Evolutionary conservation across 163 green algal genomes (phyloP).

Genomic region (Scenedesmus sp.): DNA sequence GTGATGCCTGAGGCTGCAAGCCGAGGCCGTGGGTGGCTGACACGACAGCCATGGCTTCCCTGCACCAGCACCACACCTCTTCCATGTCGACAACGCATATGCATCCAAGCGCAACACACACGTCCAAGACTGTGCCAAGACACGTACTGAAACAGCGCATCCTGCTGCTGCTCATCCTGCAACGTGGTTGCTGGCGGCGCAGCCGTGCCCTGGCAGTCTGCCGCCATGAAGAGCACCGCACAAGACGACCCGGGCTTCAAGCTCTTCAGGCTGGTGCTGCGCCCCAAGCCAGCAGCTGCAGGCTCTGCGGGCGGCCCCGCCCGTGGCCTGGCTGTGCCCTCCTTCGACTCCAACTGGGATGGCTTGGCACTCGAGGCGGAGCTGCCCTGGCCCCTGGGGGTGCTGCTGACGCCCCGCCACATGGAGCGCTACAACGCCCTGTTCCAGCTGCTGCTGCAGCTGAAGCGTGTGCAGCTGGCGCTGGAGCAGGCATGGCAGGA

Average conservation of each 20-base stretch:
- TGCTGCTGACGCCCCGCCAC: constrained; percentile 83
- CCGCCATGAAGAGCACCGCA: constrained; percentile 75
- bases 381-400: constrained; percentile 87
- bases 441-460: constrained; percentile 87
- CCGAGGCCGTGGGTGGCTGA: no score
- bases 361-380: constrained; percentile 56
- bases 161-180: neutral
- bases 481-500: constrained; percentile 84
- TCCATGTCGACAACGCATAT: no score
- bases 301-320: neutral
- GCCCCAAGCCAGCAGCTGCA: constrained; percentile 9
- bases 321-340: constrained; percentile 66
- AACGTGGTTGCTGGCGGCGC: constrained; percentile 55
- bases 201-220: constrained; percentile 69
- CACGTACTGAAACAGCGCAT: neutral
- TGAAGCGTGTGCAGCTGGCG: constrained; percentile 80
- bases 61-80: no score
- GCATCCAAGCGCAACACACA: no score
- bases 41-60: no score
- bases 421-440: constrained; percentile 80
- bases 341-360: constrained; percentile 84
- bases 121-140: no score
- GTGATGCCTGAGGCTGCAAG: no score
- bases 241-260: constrained; percentile 72
- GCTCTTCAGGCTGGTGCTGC: constrained; percentile 64